A percentile compares a stretch with the other conserved stretches of the same genome.
These are phyloP conservation scores for Leccinum griseonigrum DNA, from an alignment of 1,284 basidiomycete species.

Conservation along the genomic window DNA sequence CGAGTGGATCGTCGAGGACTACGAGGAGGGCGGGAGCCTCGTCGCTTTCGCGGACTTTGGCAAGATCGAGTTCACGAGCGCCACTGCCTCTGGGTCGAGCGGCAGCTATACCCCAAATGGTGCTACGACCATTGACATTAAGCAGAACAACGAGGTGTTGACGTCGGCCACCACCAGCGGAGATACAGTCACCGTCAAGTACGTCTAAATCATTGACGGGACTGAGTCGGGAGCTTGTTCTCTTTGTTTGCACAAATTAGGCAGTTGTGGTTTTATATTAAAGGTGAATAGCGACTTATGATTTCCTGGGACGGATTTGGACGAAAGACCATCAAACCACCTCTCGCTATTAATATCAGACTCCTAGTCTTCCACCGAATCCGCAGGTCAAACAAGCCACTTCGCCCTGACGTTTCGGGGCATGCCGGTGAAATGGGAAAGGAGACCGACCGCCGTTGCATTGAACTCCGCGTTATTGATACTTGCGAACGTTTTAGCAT, in stretches of 20 bases:
- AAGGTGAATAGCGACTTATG: neutral
- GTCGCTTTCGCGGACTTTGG: neutral
- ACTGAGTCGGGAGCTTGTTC: neutral
- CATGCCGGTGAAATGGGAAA: too few species aligned
- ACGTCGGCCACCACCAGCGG: neutral
- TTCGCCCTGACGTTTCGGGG: too few species aligned
- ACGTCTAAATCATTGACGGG: neutral
- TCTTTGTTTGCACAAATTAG: neutral
- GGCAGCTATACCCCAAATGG: neutral
- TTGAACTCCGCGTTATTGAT: too few species aligned
- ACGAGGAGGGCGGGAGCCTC: neutral
- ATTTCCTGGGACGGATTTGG: neutral
- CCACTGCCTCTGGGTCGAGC: neutral
- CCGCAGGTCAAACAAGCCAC: neutral
- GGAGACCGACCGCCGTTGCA: too few species aligned
- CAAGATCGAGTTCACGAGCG: neutral
- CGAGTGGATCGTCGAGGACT: neutral
- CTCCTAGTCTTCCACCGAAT: neutral
- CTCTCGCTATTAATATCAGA: neutral
- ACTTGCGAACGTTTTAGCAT: too few species aligned
- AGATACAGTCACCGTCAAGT: neutral
- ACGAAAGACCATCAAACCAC: neutral
- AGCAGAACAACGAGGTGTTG: neutral
- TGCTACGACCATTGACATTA: neutral
- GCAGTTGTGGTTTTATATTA: neutral